Evolutionary conservation across 345 rosid species (phyloP).

Genomic region (Microcos paniculata): DNA sequence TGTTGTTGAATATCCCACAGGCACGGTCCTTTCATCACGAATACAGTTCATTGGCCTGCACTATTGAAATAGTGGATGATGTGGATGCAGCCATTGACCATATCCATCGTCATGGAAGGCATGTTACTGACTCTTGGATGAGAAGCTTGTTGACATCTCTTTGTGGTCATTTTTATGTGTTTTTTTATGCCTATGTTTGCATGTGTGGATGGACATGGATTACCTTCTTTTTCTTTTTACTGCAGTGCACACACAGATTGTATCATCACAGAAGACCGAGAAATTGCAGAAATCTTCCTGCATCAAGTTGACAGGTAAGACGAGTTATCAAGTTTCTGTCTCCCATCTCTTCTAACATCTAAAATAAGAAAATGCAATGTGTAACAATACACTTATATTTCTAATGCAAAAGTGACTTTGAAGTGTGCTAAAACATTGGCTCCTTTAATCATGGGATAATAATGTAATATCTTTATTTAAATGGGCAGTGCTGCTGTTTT

Average conservation of each 20-base stretch:
- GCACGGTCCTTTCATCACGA: slow-evolving; percentile 70
- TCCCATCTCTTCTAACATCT: not conserved
- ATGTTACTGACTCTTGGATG: slow-evolving; percentile 5
- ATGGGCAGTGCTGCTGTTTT: slow-evolving; percentile 93
- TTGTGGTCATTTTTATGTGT: not conserved
- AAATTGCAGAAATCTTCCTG: slow-evolving; percentile 77
- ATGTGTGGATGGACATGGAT: not conserved
- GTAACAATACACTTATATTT: not conserved
- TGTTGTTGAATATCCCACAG: slow-evolving; percentile 55
- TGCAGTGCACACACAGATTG: slow-evolving; percentile 96
- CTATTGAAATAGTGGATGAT: slow-evolving; percentile 89
- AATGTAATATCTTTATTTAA: slow-evolving; percentile 7
- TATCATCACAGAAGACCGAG: slow-evolving; percentile 69
- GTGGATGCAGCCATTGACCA: slow-evolving; percentile 79
- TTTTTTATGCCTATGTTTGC: not conserved
- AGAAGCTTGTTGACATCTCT: not conserved
- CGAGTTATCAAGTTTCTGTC: not conserved
- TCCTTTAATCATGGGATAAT: not conserved
- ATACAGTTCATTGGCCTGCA: slow-evolving; percentile 81
- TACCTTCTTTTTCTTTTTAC: slow-evolving; percentile 8
- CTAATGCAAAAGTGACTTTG: not conserved
- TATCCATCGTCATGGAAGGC: slow-evolving; percentile 94
- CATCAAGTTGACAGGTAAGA: slow-evolving; percentile 82
- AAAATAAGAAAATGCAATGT: not conserved
- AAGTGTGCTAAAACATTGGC: not conserved